phyloP scores from a whole-genome alignment of 2,329 filamentous ascomycete species.

The Penicillium griseofulvum region DNA sequence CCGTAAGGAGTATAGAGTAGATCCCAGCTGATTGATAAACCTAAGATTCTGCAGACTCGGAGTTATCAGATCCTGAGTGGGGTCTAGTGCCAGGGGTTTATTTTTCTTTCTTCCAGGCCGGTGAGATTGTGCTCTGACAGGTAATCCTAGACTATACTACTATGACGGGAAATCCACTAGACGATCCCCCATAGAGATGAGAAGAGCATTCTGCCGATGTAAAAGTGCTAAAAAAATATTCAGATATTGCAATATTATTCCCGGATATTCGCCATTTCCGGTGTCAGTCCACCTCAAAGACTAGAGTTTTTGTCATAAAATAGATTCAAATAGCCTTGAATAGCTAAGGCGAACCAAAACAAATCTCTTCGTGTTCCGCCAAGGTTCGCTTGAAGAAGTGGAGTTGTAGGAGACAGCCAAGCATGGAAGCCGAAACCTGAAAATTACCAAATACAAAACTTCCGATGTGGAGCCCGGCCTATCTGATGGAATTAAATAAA shows the following conservation, averaged over 20 bases:
- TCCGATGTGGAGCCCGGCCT: constrained; percentile 6
- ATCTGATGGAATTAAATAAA: constrained; percentile 13
- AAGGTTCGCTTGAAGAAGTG: constrained; percentile 7
- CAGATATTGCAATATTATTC: not conserved
- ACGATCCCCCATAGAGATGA: not conserved
- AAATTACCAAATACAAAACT: constrained; percentile 5
- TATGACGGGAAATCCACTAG: not conserved
- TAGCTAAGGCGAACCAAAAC: not conserved
- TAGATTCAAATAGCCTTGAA: no score
- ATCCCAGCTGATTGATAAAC: constrained; percentile 4
- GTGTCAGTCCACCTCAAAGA: not conserved
- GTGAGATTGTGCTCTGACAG: not conserved
- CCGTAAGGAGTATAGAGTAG: no score
- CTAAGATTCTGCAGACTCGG: not conserved
- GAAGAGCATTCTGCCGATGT: not conserved
- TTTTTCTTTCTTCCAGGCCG: not conserved
- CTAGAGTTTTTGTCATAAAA: not conserved
- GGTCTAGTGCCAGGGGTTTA: not conserved
- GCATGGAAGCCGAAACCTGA: constrained; percentile 1
- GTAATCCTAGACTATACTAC: not conserved
- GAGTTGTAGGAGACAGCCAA: not conserved
- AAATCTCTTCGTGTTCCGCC: not conserved
- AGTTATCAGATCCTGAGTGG: constrained; percentile 11
- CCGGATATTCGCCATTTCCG: not conserved
- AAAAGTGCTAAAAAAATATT: not conserved